phyloP scores from a whole-genome alignment of 768 basidiomycete species.

The Chalciporus piperatus region DNA sequence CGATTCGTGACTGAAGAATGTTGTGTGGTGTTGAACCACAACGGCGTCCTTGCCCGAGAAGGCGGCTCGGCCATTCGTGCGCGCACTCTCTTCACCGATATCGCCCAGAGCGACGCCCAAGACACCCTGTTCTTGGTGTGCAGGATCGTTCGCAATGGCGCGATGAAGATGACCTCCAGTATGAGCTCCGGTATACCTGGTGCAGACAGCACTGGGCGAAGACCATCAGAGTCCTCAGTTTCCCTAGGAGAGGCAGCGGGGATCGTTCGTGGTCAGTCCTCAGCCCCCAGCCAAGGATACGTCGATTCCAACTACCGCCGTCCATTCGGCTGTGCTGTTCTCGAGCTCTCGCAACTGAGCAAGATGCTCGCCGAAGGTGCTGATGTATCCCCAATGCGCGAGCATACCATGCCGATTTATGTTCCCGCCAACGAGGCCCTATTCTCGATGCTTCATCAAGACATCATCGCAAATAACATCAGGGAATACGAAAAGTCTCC shows the following conservation, averaged over 20 bases:
- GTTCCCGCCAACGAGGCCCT: conserved; percentile 77
- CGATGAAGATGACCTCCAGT: conserved; percentile 68
- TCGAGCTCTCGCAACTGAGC: conserved; percentile 76
- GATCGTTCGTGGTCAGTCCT: conserved; percentile 8
- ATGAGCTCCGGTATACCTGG: conserved; percentile 46
- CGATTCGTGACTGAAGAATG: conserved; percentile 95
- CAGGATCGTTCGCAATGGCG: conserved; percentile 83
- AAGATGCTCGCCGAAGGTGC: conserved; percentile 63
- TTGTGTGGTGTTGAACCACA: conserved; percentile 85
- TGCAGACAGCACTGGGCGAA: conserved; percentile 41
- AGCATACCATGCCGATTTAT: conserved; percentile 87
- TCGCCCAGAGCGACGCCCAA: conserved; percentile 82
- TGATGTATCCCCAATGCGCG: conserved; percentile 63
- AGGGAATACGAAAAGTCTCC: conserved; percentile 82
- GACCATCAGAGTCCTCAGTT: conserved; percentile 53
- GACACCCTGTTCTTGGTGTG: conserved; percentile 89
- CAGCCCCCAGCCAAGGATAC: conserved; percentile 18
- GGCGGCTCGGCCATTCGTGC: conserved; percentile 58
- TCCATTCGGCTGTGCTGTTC: conserved; percentile 94
- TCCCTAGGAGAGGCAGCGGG: conserved; percentile 36
- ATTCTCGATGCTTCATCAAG: conserved; percentile 94
- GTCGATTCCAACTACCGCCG: conserved; percentile 64
- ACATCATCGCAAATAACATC: conserved; percentile 76
- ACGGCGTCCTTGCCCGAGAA: conserved; percentile 82
- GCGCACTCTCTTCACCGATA: conserved; percentile 85